Conservation (phyloP, 495 filamentous ascomycete species). For the Trichoderma orchidacearum region DNA sequence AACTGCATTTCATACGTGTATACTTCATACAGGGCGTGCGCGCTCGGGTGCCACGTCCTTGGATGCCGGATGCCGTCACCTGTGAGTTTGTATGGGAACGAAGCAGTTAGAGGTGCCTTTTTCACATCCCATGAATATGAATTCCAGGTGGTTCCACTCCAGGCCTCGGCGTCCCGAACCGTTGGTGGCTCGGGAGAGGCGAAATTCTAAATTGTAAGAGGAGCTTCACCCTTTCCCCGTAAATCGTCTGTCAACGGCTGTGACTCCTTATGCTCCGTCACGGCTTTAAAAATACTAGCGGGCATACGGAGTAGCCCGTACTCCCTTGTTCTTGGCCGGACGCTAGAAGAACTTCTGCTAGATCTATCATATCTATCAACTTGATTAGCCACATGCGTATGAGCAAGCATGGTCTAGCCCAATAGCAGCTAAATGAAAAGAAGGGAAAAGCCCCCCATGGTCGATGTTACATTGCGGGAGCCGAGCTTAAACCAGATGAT, state of each 20-base stretch:
- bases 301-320: neutral
- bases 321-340: neutral
- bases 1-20: neutral
- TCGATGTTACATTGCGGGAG: neutral
- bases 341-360: neutral
- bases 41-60: neutral
- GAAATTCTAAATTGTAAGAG: neutral
- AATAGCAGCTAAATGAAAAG: neutral
- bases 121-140: neutral
- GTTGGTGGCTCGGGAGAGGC: neutral
- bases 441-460: no score
- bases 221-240: neutral
- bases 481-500: neutral
- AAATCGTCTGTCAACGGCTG: neutral
- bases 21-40: neutral
- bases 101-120: neutral
- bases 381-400: neutral
- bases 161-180: neutral
- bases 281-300: neutral
- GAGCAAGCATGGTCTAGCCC: neutral
- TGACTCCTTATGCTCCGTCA: neutral
- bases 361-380: neutral
- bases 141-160: neutral
- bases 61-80: neutral
- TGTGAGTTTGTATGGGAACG: neutral